phyloP scores from a whole-genome alignment of 2,329 filamentous ascomycete species.

The Acrodontium crateriforme region DNA sequence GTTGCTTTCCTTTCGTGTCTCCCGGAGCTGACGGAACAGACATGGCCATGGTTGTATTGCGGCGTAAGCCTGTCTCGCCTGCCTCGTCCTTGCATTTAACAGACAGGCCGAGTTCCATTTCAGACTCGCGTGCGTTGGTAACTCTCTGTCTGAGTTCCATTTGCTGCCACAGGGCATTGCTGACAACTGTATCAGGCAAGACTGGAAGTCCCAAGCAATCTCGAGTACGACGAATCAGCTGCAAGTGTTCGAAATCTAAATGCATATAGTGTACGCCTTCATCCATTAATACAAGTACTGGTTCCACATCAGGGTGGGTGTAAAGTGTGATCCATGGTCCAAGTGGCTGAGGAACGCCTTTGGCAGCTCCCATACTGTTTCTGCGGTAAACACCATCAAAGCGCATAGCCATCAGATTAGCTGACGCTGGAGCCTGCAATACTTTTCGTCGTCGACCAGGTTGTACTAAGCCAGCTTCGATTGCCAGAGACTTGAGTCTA shows the following conservation, averaged over 20 bases:
- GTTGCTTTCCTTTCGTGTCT: conserved; percentile 34
- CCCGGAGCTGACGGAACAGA: conserved; percentile 5
- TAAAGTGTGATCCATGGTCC: conserved; percentile 38
- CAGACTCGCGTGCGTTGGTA: conserved; percentile 36
- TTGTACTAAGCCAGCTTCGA: conserved; percentile 35
- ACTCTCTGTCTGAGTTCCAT: conserved; percentile 43
- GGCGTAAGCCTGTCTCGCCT: conserved; percentile 5
- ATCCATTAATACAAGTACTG: conserved; percentile 41
- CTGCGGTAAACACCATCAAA: conserved; percentile 40
- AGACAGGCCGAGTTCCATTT: conserved; percentile 40
- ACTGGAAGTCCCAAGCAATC: conserved; percentile 42
- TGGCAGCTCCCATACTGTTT: conserved; percentile 25
- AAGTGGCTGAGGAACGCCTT: conserved; percentile 30
- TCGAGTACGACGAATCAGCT: conserved; percentile 37
- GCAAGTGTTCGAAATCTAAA: conserved; percentile 44
- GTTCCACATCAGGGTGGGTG: conserved; percentile 40
- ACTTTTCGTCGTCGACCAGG: conserved; percentile 27
- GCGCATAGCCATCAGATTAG: conserved; percentile 36
- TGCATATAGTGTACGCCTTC: conserved; percentile 48
- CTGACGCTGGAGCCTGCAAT: conserved; percentile 33
- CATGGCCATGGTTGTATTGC: conserved; percentile 18
- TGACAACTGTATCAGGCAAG: conserved; percentile 41
- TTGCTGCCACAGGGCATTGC: conserved; percentile 43
- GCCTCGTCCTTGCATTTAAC: conserved; percentile 26
- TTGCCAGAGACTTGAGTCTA: conserved; percentile 32